phyloP scores from a whole-genome alignment of 129 eudicot genomes.

The Saussurea involucrata region DNA sequence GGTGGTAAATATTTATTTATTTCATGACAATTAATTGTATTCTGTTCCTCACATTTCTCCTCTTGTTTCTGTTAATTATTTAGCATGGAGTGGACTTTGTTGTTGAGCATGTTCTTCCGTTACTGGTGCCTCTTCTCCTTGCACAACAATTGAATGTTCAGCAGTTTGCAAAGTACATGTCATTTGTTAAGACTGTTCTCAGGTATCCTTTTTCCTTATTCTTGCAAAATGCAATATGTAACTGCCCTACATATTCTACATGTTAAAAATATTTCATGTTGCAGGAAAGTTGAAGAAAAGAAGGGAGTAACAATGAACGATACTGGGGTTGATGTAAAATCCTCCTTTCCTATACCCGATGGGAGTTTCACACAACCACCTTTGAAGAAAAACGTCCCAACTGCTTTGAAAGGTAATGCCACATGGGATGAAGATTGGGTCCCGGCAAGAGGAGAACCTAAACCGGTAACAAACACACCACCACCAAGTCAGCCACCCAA shows the following conservation, averaged over 20 bases:
- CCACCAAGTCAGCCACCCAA: constrained; percentile 25
- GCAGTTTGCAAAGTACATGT: constrained; percentile 95
- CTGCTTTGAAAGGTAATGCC: constrained; percentile 36
- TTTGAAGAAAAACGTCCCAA: constrained; percentile 36
- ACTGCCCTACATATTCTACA: neutral
- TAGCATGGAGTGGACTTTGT: constrained; percentile 94
- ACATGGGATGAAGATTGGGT: constrained; percentile 98
- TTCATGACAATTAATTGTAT: neutral
- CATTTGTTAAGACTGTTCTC: constrained; percentile 74
- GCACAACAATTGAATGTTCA: constrained; percentile 93
- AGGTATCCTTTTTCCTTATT: constrained; percentile 44
- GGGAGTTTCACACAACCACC: constrained; percentile 29
- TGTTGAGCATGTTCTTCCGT: constrained; percentile 83
- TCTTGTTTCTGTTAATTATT: constrained; percentile 15
- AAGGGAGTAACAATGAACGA: constrained; percentile 81
- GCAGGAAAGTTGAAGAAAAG: constrained; percentile 91
- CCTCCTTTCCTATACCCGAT: constrained; percentile 33
- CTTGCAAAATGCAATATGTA: neutral
- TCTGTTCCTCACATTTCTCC: neutral
- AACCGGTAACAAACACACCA: constrained; percentile 31
- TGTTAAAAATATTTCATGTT: neutral
- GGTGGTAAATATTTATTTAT: constrained; percentile 33
- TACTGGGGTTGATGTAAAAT: constrained; percentile 54
- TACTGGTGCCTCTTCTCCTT: constrained; percentile 74
- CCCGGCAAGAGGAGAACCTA: constrained; percentile 34